Conservation (phyloP, 257 asterid species). For the Penstemon newberryi region DNA sequence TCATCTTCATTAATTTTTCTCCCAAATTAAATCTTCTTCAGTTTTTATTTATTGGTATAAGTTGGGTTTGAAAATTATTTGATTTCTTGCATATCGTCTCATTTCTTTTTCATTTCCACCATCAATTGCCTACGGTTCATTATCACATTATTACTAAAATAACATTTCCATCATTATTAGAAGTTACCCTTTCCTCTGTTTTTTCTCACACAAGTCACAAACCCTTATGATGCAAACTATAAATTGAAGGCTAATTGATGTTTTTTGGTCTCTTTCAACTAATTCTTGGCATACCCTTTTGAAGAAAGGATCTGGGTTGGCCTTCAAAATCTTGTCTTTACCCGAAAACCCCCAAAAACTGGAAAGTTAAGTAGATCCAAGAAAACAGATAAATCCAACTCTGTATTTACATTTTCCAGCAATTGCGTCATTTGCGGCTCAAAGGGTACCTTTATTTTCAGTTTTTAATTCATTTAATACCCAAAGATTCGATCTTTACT, state of each 20-base stretch:
- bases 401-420: conserved; percentile 28
- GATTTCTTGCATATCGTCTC: conserved; percentile 25
- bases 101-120: conserved; percentile 19
- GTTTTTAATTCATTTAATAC: conserved; percentile 26
- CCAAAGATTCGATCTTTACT: conserved; percentile 10
- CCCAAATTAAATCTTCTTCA: background rate
- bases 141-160: background rate
- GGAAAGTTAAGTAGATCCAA: conserved; percentile 36
- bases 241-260: conserved; percentile 38
- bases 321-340: conserved; percentile 40
- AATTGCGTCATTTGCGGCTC: background rate
- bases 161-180: background rate
- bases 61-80: conserved; percentile 33
- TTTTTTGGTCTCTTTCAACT: conserved; percentile 42
- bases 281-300: conserved; percentile 33
- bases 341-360: conserved; percentile 23
- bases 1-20: conserved; percentile 31
- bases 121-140: background rate
- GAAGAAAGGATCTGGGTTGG: conserved; percentile 52
- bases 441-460: conserved; percentile 22
- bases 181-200: conserved; percentile 15
- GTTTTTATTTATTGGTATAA: conserved; percentile 23
- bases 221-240: conserved; percentile 26
- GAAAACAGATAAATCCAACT: conserved; percentile 23
- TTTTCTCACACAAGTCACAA: conserved; percentile 5